These are phyloP conservation scores for Pythium chondricola DNA, from an alignment of 352 stramenopile species.

Conservation along the genomic window DNA sequence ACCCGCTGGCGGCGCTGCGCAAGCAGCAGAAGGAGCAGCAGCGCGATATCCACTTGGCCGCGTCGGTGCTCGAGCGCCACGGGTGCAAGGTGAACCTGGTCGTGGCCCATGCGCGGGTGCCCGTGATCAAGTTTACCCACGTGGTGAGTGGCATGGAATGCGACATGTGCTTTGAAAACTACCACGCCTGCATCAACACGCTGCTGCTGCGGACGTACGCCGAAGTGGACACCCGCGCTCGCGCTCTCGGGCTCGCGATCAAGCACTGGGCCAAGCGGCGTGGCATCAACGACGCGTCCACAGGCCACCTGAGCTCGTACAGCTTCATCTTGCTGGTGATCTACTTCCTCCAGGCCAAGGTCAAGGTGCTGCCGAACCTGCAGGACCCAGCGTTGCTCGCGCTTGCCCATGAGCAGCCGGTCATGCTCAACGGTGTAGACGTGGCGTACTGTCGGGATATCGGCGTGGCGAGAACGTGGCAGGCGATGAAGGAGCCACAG, in stretches of 20 bases:
- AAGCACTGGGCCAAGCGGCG: slow-evolving; percentile 98
- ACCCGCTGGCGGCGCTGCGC: slow-evolving; percentile 12
- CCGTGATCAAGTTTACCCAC: slow-evolving; percentile 77
- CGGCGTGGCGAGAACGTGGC: slow-evolving; percentile 33
- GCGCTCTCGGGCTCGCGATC: slow-evolving; percentile 90
- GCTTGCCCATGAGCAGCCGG: slow-evolving; percentile 22
- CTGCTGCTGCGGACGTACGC: slow-evolving; percentile 75
- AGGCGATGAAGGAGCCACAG: slow-evolving; percentile 12
- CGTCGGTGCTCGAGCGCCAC: slow-evolving; percentile 29
- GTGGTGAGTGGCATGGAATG: slow-evolving; percentile 49
- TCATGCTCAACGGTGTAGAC: slow-evolving; percentile 49
- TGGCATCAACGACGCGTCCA: slow-evolving; percentile 93
- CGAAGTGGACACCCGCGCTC: slow-evolving; percentile 63
- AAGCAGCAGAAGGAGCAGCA: slow-evolving; percentile 23
- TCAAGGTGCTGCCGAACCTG: slow-evolving; percentile 92
- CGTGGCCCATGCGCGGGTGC: slow-evolving; percentile 65
- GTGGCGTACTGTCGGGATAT: slow-evolving; percentile 65
- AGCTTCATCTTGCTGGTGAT: slow-evolving; percentile 97
- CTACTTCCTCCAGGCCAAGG: slow-evolving; percentile 90
- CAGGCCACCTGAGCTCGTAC: slow-evolving; percentile 96
- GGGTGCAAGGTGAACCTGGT: slow-evolving; percentile 58
- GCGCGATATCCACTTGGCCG: slow-evolving; percentile 12
- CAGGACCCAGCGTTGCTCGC: slow-evolving; percentile 70
- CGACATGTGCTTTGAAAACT: slow-evolving; percentile 83
- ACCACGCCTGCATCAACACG: slow-evolving; percentile 76